phyloP scores from a whole-genome alignment of 2,329 filamentous ascomycete genomes.

The Ophidiomyces ophidiicola region DNA sequence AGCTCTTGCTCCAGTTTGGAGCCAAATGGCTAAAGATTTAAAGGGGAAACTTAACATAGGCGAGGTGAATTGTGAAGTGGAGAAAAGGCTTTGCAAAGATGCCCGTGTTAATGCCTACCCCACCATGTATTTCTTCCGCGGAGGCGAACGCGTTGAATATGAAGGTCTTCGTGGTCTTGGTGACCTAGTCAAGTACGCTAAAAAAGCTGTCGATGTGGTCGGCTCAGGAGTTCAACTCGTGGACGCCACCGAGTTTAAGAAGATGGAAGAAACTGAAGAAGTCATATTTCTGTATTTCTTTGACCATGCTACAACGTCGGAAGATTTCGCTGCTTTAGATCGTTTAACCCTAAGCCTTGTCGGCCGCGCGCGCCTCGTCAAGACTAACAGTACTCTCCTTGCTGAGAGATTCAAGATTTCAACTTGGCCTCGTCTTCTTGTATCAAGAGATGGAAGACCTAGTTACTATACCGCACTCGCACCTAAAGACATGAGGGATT shows the following conservation, averaged over 20 bases:
- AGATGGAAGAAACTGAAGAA: constrained; percentile 81
- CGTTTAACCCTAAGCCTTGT: constrained; percentile 77
- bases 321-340: constrained; percentile 83
- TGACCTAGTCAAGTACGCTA: constrained; percentile 75
- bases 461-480: constrained; percentile 82
- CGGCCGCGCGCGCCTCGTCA: constrained; percentile 82
- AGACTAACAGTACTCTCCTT: constrained; percentile 67
- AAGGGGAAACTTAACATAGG: constrained; percentile 79
- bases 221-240: constrained; percentile 69
- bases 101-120: constrained; percentile 68
- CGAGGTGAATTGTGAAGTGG: constrained; percentile 86
- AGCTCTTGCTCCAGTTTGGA: constrained; percentile 81
- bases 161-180: constrained; percentile 81
- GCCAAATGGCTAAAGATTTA: constrained; percentile 82
- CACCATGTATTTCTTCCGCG: constrained; percentile 84
- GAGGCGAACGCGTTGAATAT: constrained; percentile 85
- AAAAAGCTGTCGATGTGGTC: constrained; percentile 70
- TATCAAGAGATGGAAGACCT: constrained; percentile 76
- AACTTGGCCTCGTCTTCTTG: constrained; percentile 87
- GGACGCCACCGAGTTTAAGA: constrained; percentile 60
- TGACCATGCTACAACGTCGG: constrained; percentile 81
- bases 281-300: constrained; percentile 98
- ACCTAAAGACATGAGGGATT: constrained; percentile 85
- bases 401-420: constrained; percentile 83
- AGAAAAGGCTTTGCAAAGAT: constrained; percentile 84